Evolutionary conservation across 2,329 filamentous ascomycete species (phyloP), one percentile per base, ranked within the genome.

Genomic region (Fusarium nelsonii): DNA sequence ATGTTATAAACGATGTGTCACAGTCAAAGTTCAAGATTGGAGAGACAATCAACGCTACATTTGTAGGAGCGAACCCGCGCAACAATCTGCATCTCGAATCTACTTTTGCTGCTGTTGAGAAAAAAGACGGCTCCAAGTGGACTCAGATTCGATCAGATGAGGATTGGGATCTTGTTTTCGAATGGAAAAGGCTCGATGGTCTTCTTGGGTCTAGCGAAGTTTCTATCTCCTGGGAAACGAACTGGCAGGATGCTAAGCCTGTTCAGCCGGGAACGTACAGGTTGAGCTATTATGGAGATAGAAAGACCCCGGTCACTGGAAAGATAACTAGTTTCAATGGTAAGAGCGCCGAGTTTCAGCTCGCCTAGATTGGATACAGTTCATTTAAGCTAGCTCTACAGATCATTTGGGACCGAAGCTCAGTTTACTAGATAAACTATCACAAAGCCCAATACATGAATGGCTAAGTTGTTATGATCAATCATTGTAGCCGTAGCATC

Each of bases 141-240:
- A 43, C 32, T 9, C 30, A 62, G 2, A 40, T 62, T 9, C 46
- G 57, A 1, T 36, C 46, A 5, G 59, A 63, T 4, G 46, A 63
- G 1, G 59, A 63, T 2, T 63, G 59, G 59, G 59, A 63, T 36
- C 30, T 63, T 3, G 30, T 63, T 0, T 63, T 63, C 41, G 57
- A 55, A 8, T 63, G 59, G 59, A 62, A 46, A 20, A 54, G 59
- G 3, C n/a, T 63, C 8, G 57, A 63, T 16, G 59, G 59, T 1
- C 1, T 63, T 0, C 59, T 62, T 7, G 59, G 59, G 0, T 46
- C 59, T 0, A 63, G 59, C 8, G 46, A 63, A 18, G 59, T 63
- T 4, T 0, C 28, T 12, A 46, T 63, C 0, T 34, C 34, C 0
- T 63, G 59, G 59, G 59, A 63, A 9, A 62, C 57, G 0, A 57